phyloP scores from a whole-genome alignment of 2,329 filamentous ascomycete genomes.

The Aureobasidium pullulans region DNA sequence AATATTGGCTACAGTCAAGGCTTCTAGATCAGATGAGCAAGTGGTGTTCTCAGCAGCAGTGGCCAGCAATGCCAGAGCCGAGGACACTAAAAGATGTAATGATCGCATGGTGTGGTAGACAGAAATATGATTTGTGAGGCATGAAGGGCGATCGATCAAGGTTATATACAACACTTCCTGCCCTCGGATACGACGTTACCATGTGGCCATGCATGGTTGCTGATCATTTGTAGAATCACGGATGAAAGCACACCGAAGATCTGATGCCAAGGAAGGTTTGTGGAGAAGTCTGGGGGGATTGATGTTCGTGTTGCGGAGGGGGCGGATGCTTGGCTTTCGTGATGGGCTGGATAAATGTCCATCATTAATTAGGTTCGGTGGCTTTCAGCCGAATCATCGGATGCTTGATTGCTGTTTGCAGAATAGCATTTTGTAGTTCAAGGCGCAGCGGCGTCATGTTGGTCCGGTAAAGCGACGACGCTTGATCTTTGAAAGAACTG shows the following conservation, averaged over 20 bases:
- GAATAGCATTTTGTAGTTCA: too few relatives aligned
- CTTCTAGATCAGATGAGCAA: neutral
- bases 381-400: neutral
- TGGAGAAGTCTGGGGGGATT: neutral
- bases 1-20: neutral
- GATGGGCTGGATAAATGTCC: neutral
- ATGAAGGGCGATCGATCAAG: neutral
- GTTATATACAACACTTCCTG: neutral
- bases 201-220: neutral
- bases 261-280: neutral
- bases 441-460: too few relatives aligned
- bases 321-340: neutral
- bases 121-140: neutral
- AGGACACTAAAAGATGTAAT: neutral
- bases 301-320: neutral
- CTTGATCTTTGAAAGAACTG: too few relatives aligned
- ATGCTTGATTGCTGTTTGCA: neutral
- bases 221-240: constrained; percentile 1
- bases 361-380: neutral
- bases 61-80: neutral
- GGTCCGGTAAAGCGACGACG: too few relatives aligned
- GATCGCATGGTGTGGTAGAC: neutral
- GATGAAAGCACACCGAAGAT: constrained; percentile 3
- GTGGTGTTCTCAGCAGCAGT: neutral
- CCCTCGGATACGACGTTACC: neutral